A percentile compares a stretch with the other conserved stretches of the same genome.
Evolutionary conservation across 352 stramenopile genomes (phyloP).

Genomic region (Pythium dissimile): DNA sequence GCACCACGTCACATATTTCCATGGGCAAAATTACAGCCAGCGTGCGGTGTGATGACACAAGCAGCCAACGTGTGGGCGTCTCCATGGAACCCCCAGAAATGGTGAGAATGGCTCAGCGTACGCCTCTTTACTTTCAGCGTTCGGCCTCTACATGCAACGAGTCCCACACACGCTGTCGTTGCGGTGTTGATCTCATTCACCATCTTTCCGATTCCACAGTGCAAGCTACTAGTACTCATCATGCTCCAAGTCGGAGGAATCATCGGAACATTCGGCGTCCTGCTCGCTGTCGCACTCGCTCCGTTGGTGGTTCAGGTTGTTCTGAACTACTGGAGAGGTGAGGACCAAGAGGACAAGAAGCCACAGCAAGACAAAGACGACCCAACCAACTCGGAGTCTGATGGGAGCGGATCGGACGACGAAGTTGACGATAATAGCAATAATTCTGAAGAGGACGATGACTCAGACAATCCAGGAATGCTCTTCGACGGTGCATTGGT

Average conservation of each 20-base stretch:
- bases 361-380: too few species aligned
- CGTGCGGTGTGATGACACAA: slow-evolving; percentile 8
- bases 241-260: not conserved
- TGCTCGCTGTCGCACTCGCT: not conserved
- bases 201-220: too few species aligned
- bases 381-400: too few species aligned
- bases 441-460: not conserved
- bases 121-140: not conserved
- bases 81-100: not conserved
- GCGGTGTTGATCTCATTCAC: too few species aligned
- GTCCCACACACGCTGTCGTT: too few species aligned
- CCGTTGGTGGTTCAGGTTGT: not conserved
- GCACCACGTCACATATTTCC: not conserved
- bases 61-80: not conserved
- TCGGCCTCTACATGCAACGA: slow-evolving; percentile 3
- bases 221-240: too few species aligned
- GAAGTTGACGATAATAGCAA: not conserved
- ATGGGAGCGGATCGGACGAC: not conserved
- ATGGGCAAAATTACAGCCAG: not conserved
- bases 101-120: not conserved
- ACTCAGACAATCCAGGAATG: too few species aligned
- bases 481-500: not conserved
- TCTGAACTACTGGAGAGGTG: not conserved
- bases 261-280: not conserved
- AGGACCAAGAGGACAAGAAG: not conserved